Evolutionary conservation across 345 rosid species (phyloP).

Genomic region (Rhizophora apiculata): DNA sequence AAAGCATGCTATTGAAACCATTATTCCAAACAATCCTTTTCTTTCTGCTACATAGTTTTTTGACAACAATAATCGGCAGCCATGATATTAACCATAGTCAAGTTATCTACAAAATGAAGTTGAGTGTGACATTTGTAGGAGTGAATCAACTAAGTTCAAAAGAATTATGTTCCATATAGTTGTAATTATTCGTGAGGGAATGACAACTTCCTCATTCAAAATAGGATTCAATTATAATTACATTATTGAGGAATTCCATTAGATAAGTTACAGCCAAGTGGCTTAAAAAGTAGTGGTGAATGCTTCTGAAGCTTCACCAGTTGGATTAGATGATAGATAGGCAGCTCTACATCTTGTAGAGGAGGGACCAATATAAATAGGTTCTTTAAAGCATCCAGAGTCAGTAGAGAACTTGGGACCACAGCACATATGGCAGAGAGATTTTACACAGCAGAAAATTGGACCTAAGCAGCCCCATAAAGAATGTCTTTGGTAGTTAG

Average conservation of each 20-base stretch:
- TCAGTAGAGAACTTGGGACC: conserved; percentile 19
- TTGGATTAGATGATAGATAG: conserved; percentile 23
- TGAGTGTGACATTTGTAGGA: too few species aligned
- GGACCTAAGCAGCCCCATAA: neutral
- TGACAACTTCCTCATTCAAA: neutral
- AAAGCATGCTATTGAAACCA: neutral
- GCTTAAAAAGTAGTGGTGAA: conserved; percentile 36
- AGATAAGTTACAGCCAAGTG: conserved; percentile 13
- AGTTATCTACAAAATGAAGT: neutral
- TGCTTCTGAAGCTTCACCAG: conserved; percentile 10
- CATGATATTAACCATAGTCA: neutral
- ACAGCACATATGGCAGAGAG: conserved; percentile 35
- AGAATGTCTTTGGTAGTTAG: neutral
- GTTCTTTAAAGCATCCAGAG: conserved; percentile 57
- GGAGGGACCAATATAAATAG: conserved; percentile 55
- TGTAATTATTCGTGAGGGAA: neutral
- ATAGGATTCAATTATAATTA: neutral
- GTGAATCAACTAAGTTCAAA: too few species aligned
- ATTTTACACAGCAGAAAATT: conserved; percentile 23
- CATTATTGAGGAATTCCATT: neutral
- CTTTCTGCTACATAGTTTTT: too few species aligned
- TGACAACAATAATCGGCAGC: too few species aligned
- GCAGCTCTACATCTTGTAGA: conserved; percentile 18
- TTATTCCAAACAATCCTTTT: neutral
- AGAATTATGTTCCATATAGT: too few species aligned